Percentiles rank a stretch among this genome's conserved stretches.
These are phyloP conservation scores for Pythium aquatile DNA, from an alignment of 352 stramenopile species.

Conservation along the genomic window DNA sequence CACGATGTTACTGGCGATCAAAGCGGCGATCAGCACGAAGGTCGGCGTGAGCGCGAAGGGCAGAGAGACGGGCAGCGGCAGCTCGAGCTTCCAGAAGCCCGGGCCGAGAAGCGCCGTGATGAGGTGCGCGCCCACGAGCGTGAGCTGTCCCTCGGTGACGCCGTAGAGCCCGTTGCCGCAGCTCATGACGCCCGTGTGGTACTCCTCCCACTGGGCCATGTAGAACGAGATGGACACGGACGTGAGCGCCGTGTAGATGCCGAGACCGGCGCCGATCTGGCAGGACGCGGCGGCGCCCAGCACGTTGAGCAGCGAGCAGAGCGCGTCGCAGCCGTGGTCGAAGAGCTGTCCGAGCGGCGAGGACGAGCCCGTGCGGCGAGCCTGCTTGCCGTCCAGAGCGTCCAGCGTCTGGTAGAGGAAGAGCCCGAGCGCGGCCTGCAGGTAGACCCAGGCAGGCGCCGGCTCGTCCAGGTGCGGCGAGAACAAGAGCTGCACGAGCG, in stretches of 20 bases:
- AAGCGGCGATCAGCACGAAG: slow-evolving; percentile 47
- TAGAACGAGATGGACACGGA: slow-evolving; percentile 84
- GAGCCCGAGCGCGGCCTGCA: slow-evolving; percentile 67
- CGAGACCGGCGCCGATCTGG: slow-evolving; percentile 45
- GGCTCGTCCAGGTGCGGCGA: slow-evolving; percentile 65
- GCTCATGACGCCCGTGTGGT: slow-evolving; percentile 89
- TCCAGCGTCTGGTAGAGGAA: slow-evolving; percentile 98
- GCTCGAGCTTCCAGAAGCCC: slow-evolving; percentile 47
- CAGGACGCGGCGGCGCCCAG: slow-evolving; percentile 69
- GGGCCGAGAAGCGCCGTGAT: slow-evolving; percentile 53
- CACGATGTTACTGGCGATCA: slow-evolving; percentile 76
- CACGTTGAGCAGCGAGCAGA: slow-evolving; percentile 82
- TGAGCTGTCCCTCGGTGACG: slow-evolving; percentile 83
- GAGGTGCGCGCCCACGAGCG: slow-evolving; percentile 68
- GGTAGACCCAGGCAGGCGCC: slow-evolving; percentile 71
- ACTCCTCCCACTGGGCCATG: slow-evolving; percentile 87
- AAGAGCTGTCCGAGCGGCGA: slow-evolving; percentile 98
- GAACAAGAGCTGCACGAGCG: slow-evolving; percentile 74
- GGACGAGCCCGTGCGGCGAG: slow-evolving; percentile 90
- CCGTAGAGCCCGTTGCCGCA: slow-evolving; percentile 83
- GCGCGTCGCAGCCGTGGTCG: slow-evolving; percentile 94
- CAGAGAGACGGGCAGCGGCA: slow-evolving; percentile 25
- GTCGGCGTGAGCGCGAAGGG: slow-evolving; percentile 35
- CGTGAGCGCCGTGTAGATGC: slow-evolving; percentile 58
- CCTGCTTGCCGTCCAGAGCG: slow-evolving; percentile 99